These are phyloP conservation scores for Teratosphaeria gauchensis DNA, from an alignment of 2,329 filamentous ascomycete species.

Conservation along the genomic window DNA sequence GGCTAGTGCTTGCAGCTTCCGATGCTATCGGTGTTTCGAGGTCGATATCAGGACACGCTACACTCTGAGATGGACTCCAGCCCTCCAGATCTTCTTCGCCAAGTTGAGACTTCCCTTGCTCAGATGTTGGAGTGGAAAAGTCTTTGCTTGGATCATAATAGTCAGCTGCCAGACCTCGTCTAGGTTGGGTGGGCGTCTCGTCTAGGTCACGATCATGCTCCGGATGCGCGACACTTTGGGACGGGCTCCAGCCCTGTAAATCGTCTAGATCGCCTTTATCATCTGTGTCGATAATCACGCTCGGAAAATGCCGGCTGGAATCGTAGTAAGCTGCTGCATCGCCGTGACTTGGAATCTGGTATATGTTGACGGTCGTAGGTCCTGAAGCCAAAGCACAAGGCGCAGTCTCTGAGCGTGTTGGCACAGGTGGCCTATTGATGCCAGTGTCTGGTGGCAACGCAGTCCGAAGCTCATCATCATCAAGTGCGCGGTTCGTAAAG, in stretches of 20 bases:
- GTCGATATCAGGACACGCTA: slow-evolving; percentile 2
- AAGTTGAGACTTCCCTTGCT: not conserved
- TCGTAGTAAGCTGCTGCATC: slow-evolving; percentile 25
- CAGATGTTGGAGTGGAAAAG: slow-evolving; percentile 11
- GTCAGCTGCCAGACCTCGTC: slow-evolving; percentile 20
- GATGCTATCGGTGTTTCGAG: not conserved
- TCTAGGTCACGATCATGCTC: not conserved
- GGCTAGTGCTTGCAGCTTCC: not conserved
- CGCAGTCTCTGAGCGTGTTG: slow-evolving; percentile 19
- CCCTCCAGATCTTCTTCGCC: slow-evolving; percentile 1
- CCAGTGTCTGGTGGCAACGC: slow-evolving; percentile 8
- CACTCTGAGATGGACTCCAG: slow-evolving; percentile 19
- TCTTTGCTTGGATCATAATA: slow-evolving; percentile 20
- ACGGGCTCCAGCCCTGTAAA: slow-evolving; percentile 16
- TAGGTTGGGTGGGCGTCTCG: slow-evolving; percentile 4
- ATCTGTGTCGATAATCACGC: slow-evolving; percentile 5
- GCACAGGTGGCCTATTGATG: not conserved
- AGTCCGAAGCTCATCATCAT: slow-evolving; percentile 15
- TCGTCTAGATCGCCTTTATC: not conserved
- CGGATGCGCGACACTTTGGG: slow-evolving; percentile 13
- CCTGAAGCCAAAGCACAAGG: slow-evolving; percentile 11
- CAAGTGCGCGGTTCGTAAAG: slow-evolving; percentile 11
- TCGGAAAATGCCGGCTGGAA: slow-evolving; percentile 13
- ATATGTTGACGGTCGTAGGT: slow-evolving; percentile 21
- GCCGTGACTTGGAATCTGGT: slow-evolving; percentile 23